phyloP scores from a whole-genome alignment of 2,329 filamentous ascomycete species.

The Capronia americana region DNA sequence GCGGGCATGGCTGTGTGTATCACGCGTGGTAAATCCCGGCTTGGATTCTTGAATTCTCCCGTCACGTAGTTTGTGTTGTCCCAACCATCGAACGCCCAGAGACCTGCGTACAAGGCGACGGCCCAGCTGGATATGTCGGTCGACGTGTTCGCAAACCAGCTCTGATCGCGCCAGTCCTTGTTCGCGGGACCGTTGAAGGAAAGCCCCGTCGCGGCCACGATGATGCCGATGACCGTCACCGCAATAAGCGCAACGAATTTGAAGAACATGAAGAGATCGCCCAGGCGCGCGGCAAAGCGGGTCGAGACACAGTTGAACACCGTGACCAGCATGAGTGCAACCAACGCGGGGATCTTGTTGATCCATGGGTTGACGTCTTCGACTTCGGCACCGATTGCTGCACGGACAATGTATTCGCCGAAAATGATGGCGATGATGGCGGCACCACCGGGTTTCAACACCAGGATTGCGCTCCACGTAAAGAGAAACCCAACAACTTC shows the following conservation, averaged over 20 bases:
- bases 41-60: slow-evolving; percentile 92
- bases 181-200: slow-evolving; percentile 78
- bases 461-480: slow-evolving; percentile 92
- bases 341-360: slow-evolving; percentile 83
- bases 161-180: slow-evolving; percentile 81
- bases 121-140: slow-evolving; percentile 85
- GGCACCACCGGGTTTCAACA: slow-evolving; percentile 89
- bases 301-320: slow-evolving; percentile 91
- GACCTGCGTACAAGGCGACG: slow-evolving; percentile 88
- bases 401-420: slow-evolving; percentile 93
- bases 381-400: slow-evolving; percentile 83
- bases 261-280: slow-evolving; percentile 94
- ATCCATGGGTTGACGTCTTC: slow-evolving; percentile 83
- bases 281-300: slow-evolving; percentile 81
- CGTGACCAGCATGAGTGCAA: slow-evolving; percentile 77
- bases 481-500: slow-evolving; percentile 93
- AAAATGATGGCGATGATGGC: slow-evolving; percentile 98
- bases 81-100: slow-evolving; percentile 99
- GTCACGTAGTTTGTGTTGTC: slow-evolving; percentile 99
- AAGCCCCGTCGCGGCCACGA: slow-evolving; percentile 85
- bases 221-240: slow-evolving; percentile 84
- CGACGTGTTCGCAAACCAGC: slow-evolving; percentile 88
- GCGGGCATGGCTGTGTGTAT: slow-evolving; percentile 97
- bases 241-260: slow-evolving; percentile 90
- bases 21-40: slow-evolving; percentile 86